These are phyloP conservation scores for Penicillium soppii DNA, from an alignment of 495 filamentous ascomycete species.

Conservation along the genomic window DNA sequence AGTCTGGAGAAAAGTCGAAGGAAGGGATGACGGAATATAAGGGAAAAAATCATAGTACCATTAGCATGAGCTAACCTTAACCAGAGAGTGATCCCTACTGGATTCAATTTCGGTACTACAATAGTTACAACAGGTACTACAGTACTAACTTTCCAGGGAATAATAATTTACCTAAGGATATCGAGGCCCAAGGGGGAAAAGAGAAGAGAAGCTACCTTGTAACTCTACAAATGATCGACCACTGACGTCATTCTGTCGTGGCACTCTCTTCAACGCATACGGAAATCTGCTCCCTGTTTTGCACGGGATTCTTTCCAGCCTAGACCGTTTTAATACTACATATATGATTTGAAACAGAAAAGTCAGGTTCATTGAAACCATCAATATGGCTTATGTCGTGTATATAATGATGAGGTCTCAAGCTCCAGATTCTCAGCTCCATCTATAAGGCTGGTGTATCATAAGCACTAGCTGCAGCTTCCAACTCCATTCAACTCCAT, in stretches of 20 bases:
- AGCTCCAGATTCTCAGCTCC: not conserved
- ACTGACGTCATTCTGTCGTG: slow-evolving; percentile 8
- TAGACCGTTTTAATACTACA: not conserved
- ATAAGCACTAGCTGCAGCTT: not conserved
- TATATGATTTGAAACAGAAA: no score
- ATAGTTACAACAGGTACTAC: no score
- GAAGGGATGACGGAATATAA: slow-evolving; percentile 8
- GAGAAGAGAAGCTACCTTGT: not conserved
- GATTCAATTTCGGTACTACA: no score
- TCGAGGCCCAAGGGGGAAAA: no score
- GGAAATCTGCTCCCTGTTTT: slow-evolving; percentile 3
- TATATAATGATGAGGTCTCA: no score
- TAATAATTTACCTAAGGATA: not conserved
- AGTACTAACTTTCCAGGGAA: no score
- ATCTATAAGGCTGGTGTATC: not conserved
- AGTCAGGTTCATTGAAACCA: no score
- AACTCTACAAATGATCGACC: slow-evolving; percentile 1
- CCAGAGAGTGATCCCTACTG: slow-evolving; percentile 6
- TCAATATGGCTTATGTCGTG: not conserved
- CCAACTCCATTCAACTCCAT: not conserved
- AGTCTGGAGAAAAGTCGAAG: slow-evolving; percentile 3
- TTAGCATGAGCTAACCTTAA: slow-evolving; percentile 9
- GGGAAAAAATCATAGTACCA: slow-evolving; percentile 6
- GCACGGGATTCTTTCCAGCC: not conserved
- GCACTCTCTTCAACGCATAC: not conserved